Evolutionary conservation across 495 filamentous ascomycete species (phyloP).

Genomic region (Podospora tetraspora): DNA sequence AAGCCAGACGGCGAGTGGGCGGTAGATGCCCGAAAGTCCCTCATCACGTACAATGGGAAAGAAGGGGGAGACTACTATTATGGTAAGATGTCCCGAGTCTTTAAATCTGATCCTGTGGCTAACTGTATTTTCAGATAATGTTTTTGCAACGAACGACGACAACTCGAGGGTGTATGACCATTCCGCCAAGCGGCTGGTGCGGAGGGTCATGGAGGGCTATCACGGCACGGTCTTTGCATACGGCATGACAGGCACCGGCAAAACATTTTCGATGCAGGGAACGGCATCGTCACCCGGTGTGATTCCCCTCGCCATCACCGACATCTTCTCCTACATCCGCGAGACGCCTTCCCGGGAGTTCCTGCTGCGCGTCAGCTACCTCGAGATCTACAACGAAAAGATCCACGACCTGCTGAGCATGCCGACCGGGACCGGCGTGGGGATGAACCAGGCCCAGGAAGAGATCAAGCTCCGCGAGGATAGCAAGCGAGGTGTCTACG

Average conservation of each 20-base stretch:
- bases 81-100: conserved; percentile 49
- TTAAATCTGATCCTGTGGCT: conserved; percentile 9
- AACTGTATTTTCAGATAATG: conserved; percentile 64
- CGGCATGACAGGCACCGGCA: conserved; percentile 98
- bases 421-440: conserved; percentile 46
- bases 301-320: conserved; percentile 93
- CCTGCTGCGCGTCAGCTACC: conserved; percentile 90
- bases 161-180: conserved; percentile 93
- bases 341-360: conserved; percentile 95
- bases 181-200: conserved; percentile 86
- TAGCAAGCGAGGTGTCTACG: conserved; percentile 92
- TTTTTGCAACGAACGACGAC: conserved; percentile 86
- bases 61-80: conserved; percentile 93
- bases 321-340: conserved; percentile 97
- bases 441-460: conserved; percentile 53
- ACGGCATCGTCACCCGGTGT: conserved; percentile 96
- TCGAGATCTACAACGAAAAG: conserved; percentile 98
- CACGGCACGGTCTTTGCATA: conserved; percentile 98
- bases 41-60: conserved; percentile 77
- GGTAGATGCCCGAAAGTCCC: conserved; percentile 75
- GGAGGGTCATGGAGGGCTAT: conserved; percentile 97
- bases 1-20: conserved; percentile 78
- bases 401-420: conserved; percentile 90
- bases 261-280: conserved; percentile 99
- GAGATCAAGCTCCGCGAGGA: conserved; percentile 97